Evolutionary conservation across 257 asterid species (phyloP), one percentile per base, ranked within the genome.

Genomic region (Eucommia ulmoides): DNA sequence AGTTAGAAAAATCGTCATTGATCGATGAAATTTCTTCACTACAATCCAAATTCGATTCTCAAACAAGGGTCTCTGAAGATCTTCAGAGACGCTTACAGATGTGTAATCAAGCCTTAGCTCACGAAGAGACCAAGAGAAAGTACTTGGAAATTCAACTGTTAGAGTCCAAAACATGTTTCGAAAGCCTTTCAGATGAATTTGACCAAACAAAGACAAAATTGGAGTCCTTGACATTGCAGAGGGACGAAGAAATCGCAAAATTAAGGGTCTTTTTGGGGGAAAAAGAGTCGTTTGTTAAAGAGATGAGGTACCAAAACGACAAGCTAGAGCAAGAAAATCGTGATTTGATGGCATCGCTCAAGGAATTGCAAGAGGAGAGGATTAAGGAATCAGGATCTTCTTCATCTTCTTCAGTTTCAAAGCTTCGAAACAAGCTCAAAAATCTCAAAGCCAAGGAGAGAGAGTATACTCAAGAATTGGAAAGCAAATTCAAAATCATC

Each of bases 201-300:
- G 56, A 65, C 38, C 61, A 17, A 38, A 63, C 54, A 18, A 59
- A 59, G 49, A 51, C 67, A 50, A 72, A 65, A 61, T 58, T 62
- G 19, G 73, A 54, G 53, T 51, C 44, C 52, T 50, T 58, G 49
- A 33, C 59, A 14, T 21, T 29, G 52, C 57, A 56, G 62, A 73
- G 66, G 63, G 75, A 68, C 59, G 76, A 68, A 52, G 80, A 68
- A 49, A 58, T 68, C 33, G 65, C 68, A 9, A 67, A 61, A 45
- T 53, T 65, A 33, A 25, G 65, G 49, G 52, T n/a, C 49, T 25
- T 59, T 21, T 2, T 73, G 44, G 41, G 74, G 55, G 59, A 38
- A 46, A 65, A 73, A 21, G 80, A 69, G 35, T 52, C 23, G 16
- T 54, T 55, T 24, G 33, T 54, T 2, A 59, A 52, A 11, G 76